Conservation (phyloP, 1,284 basidiomycete species). For the Ustilago lituana region DNA sequence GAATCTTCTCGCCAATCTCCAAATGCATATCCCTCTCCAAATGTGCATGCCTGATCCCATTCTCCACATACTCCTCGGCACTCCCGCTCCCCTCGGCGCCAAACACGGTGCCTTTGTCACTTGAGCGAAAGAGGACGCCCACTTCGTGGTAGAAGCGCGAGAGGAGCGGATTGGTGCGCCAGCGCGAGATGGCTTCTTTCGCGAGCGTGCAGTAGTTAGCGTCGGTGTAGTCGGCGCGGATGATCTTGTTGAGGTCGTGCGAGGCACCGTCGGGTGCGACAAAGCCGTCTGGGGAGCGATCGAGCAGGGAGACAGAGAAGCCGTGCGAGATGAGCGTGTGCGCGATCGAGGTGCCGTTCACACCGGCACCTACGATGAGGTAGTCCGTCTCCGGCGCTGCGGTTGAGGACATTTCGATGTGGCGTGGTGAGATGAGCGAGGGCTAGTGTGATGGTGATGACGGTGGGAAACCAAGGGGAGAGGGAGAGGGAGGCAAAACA, state of each 20-base stretch:
- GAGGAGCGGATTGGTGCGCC: slow-evolving; percentile 71
- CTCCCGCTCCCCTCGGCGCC: neutral
- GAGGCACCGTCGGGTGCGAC: slow-evolving; percentile 79
- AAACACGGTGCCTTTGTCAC: slow-evolving; percentile 2
- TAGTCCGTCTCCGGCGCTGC: slow-evolving; percentile 21
- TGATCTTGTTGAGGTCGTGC: slow-evolving; percentile 84
- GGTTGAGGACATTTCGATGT: neutral
- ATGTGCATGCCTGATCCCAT: slow-evolving; percentile 38
- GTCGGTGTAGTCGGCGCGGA: slow-evolving; percentile 68
- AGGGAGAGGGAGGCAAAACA: neutral
- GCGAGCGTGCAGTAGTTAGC: slow-evolving; percentile 75
- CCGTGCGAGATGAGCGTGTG: slow-evolving; percentile 76
- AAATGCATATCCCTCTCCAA: slow-evolving; percentile 7
- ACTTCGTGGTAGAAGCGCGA: slow-evolving; percentile 56
- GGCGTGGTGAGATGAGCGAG: neutral
- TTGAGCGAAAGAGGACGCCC: slow-evolving; percentile 56
- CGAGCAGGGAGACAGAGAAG: slow-evolving; percentile 76
- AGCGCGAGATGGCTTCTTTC: slow-evolving; percentile 76
- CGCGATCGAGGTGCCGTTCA: slow-evolving; percentile 79
- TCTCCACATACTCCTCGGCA: slow-evolving; percentile 31
- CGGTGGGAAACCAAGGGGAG: neutral
- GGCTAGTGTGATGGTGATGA: too few species aligned
- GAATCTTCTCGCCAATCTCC: slow-evolving; percentile 9
- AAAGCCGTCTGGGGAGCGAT: slow-evolving; percentile 52
- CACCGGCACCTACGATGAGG: slow-evolving; percentile 79